Evolutionary conservation across 179 eudicot genomes (phyloP).

Genomic region (Vitellaria paradoxa): DNA sequence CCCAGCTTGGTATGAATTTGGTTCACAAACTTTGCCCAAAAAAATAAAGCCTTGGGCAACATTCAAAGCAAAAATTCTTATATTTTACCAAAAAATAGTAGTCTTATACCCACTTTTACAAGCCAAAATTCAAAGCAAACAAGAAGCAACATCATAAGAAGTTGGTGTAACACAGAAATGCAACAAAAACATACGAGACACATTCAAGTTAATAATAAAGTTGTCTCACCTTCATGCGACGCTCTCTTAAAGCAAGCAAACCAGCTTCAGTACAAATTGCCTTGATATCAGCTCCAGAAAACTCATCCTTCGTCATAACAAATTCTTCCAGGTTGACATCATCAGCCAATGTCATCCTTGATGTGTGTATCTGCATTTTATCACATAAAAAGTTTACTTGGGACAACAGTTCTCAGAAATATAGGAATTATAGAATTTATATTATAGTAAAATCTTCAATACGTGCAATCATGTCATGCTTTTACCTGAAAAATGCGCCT

Average conservation of each 20-base stretch:
- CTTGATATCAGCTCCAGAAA: constrained; percentile 98
- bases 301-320: constrained; percentile 98
- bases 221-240: constrained; percentile 86
- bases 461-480: not conserved
- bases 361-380: constrained; percentile 75
- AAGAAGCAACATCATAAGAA: not conserved
- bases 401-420: not conserved
- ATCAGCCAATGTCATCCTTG: constrained; percentile 91
- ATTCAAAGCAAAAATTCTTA: no score
- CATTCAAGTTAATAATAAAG: not conserved
- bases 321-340: constrained; percentile 98
- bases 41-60: no score
- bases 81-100: not conserved
- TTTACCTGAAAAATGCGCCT: constrained; percentile 85
- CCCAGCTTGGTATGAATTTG: not conserved
- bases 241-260: constrained; percentile 88
- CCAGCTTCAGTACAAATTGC: constrained; percentile 98
- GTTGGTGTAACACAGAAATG: not conserved
- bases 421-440: not conserved
- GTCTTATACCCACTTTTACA: not conserved
- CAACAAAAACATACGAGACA: not conserved
- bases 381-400: not conserved
- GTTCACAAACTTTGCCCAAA: no score
- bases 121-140: not conserved
- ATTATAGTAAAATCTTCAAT: not conserved